Evolutionary conservation across 2,329 filamentous ascomycete species (phyloP).

Genomic region (Fusarium sp.): DNA sequence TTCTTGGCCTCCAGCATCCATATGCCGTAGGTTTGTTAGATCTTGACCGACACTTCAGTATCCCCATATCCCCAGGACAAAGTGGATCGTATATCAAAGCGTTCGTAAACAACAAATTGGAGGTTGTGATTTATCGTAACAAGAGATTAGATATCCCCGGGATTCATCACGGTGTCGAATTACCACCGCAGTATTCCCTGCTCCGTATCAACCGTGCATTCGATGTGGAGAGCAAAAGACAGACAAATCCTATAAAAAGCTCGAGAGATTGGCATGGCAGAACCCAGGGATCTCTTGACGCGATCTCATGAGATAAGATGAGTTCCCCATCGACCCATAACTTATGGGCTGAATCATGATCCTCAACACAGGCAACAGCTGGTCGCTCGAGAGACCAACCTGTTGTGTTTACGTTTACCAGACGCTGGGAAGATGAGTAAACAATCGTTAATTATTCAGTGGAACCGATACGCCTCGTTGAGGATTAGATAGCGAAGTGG

Average conservation of each 20-base stretch:
- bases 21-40: background rate
- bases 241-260: conserved; percentile 3
- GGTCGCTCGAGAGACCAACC: conserved; percentile 20
- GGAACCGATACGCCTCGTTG: background rate
- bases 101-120: conserved; percentile 15
- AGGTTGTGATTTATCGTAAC: conserved; percentile 11
- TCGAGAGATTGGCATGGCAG: conserved; percentile 1
- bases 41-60: background rate
- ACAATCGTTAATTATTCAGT: conserved; percentile 12
- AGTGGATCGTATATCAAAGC: conserved; percentile 3
- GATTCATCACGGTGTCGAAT: background rate
- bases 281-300: conserved; percentile 17
- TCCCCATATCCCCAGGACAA: background rate
- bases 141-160: conserved; percentile 14
- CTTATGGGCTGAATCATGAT: conserved; percentile 35
- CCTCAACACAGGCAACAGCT: conserved; percentile 8
- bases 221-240: conserved; percentile 12
- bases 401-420: conserved; percentile 24
- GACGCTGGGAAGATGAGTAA: conserved; percentile 11
- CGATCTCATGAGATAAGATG: conserved; percentile 32
- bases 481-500: conserved; percentile 7
- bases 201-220: background rate
- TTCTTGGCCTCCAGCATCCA: background rate
- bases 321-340: conserved; percentile 27
- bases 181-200: background rate